Conservation (phyloP, 2,329 filamentous ascomycete species). For the Juglanconis sp. region DNA sequence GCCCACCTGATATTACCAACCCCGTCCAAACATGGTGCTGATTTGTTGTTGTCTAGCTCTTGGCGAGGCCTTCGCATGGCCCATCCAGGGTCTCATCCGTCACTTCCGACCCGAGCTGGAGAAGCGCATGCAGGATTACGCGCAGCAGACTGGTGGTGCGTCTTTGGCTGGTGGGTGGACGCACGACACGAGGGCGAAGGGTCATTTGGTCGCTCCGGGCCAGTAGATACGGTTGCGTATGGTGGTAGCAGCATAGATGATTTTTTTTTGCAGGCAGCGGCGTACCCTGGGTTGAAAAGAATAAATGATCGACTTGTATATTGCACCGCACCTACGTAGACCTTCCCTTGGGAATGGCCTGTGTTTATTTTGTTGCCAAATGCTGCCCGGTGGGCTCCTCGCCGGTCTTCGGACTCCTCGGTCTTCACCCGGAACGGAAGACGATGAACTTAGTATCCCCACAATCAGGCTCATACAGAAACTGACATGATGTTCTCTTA, state of each 20-base stretch:
- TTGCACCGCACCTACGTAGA: not conserved
- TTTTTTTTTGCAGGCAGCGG: constrained; percentile 7
- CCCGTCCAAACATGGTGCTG: constrained; percentile 22
- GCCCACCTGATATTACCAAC: constrained; percentile 28
- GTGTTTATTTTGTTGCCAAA: not conserved
- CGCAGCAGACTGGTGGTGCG: constrained; percentile 67
- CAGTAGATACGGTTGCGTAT: constrained; percentile 55
- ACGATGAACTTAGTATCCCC: too few relatives aligned
- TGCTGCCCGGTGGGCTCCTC: too few relatives aligned
- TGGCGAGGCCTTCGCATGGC: constrained; percentile 98
- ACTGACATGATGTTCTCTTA: too few relatives aligned
- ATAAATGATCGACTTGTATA: constrained; percentile 9
- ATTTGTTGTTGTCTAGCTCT: constrained; percentile 54
- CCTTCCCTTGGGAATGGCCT: constrained; percentile 3
- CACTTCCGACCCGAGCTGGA: constrained; percentile 97
- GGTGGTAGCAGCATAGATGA: not conserved
- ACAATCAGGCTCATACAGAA: too few relatives aligned
- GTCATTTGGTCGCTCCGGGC: constrained; percentile 82
- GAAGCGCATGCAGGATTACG: constrained; percentile 80
- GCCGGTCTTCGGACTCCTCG: not conserved
- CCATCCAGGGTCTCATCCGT: constrained; percentile 94
- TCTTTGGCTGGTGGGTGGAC: constrained; percentile 86
- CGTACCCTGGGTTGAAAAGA: constrained; percentile 7
- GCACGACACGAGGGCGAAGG: constrained; percentile 70
- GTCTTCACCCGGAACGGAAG: too few relatives aligned